Percentiles rank a stretch among this genome's conserved stretches.
Conservation (phyloP, 345 rosid species). For the Mangifera indica region DNA sequence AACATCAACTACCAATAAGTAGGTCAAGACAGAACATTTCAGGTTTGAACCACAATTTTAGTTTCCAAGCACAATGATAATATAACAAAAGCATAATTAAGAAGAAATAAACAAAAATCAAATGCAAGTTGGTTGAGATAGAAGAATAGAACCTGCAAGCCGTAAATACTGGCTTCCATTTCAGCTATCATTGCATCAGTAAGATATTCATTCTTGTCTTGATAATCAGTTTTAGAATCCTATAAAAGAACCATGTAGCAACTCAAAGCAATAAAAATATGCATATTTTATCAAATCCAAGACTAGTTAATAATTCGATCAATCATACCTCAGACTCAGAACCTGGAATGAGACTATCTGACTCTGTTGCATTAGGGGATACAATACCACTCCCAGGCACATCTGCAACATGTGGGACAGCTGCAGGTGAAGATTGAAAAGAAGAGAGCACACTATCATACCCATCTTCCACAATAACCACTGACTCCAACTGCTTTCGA, state of each 20-base stretch:
- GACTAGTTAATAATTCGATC: background rate
- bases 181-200: constrained; percentile 55
- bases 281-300: background rate
- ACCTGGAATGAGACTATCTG: constrained; percentile 27
- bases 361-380: constrained; percentile 22
- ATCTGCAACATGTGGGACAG: constrained; percentile 24
- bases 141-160: constrained; percentile 52
- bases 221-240: constrained; percentile 39
- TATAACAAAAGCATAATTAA: background rate
- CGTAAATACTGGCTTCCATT: constrained; percentile 68
- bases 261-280: constrained; percentile 10
- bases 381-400: constrained; percentile 28
- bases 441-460: constrained; percentile 18
- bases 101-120: background rate
- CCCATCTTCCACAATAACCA: constrained; percentile 19
- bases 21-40: background rate
- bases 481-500: constrained; percentile 27
- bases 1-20: background rate
- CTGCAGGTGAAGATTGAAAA: constrained; percentile 28
- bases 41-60: constrained; percentile 3
- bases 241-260: constrained; percentile 10
- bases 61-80: background rate
- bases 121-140: background rate
- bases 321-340: constrained; percentile 33
- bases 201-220: constrained; percentile 33